Base-by-base conservation (phyloP, 176 grass and related monocot species). In the Carex kokanica region DNA sequence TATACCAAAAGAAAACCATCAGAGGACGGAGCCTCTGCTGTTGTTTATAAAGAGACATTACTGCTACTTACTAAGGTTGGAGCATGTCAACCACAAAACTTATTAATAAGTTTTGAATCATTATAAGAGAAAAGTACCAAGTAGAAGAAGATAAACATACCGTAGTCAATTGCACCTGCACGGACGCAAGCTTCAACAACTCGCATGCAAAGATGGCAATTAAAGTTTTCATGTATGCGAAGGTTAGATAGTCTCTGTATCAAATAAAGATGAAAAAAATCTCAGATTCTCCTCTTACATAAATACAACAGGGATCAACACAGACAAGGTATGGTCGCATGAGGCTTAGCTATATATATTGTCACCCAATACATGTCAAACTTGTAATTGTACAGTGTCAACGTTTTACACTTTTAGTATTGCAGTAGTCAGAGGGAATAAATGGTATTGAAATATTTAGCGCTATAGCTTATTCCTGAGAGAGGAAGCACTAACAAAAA, bases 221-320 rank as follows among this genome's bases (percentile, higher is more conserved):
- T 99, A 90, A 99, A 99, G 82, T 99, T 95, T 88, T 91, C 86
- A 66, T 88, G 89, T 81, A 99, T 99, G 31, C 88, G 89, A 86
- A 99, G 93, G 85, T 95, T 93, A 73, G 91, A 90, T 85, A 99
- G 60, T 85, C 93, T 93, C 96, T 99, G 80, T 21, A 89, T 75
- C 25, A 73, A 93, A 13, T 77, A 77, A 49, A 62, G 61, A 78
- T 20, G 36, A 40, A 2, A 55, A 55, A 62, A 11, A 11, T n/a
- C 72, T 74, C 67, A 71, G 54, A 25, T 64, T 83, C 51, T 60
- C n/a, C 51, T 82, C 70, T 80, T 61, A 51, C 79, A 6, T 67
- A 16, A 73, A 49, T 60, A 71, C 34, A 75, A 81, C 53, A 78
- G 64, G 80, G 60, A 49, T 17, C 68, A 88, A 60, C 81, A 83